Evolutionary conservation across 2,329 filamentous ascomycete species (phyloP).

Genomic region (Pseudogymnoascus sp.): DNA sequence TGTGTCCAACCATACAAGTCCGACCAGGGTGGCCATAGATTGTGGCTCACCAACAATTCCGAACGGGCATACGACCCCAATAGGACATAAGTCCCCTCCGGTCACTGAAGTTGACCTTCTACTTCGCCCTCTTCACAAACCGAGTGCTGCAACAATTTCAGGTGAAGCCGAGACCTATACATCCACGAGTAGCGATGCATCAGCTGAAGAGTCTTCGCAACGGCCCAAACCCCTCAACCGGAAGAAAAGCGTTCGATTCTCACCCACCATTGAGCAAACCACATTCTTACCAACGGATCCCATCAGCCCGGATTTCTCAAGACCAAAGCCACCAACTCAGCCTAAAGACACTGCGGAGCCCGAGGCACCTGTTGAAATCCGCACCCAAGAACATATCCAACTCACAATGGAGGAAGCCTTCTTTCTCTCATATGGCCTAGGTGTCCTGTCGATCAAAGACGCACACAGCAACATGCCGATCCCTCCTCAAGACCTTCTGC

Average conservation of each 20-base stretch:
- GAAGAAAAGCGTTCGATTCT: slow-evolving; percentile 64
- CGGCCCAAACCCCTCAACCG: slow-evolving; percentile 20
- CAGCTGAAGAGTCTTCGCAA: not conserved
- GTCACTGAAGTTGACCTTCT: not conserved
- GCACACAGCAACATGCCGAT: slow-evolving; percentile 39
- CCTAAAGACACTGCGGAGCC: slow-evolving; percentile 14
- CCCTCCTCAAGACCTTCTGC: slow-evolving; percentile 51
- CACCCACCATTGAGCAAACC: slow-evolving; percentile 57
- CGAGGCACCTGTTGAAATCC: slow-evolving; percentile 27
- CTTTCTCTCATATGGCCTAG: slow-evolving; percentile 77
- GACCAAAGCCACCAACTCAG: slow-evolving; percentile 17
- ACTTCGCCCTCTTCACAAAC: slow-evolving; percentile 4
- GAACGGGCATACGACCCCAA: not conserved
- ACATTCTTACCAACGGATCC: slow-evolving; percentile 49
- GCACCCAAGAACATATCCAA: slow-evolving; percentile 79
- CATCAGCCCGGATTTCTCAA: slow-evolving; percentile 11
- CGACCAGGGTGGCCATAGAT: not conserved
- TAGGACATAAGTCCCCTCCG: not conserved
- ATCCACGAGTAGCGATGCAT: not conserved
- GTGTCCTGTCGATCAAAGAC: slow-evolving; percentile 59
- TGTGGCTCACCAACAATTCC: not conserved
- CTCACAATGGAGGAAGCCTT: slow-evolving; percentile 85
- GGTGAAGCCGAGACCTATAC: not conserved
- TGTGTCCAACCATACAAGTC: not conserved
- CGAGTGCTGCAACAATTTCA: not conserved